These are phyloP conservation scores for Ensete ventricosum DNA, from an alignment of 176 grass and related monocot species.

Conservation along the genomic window DNA sequence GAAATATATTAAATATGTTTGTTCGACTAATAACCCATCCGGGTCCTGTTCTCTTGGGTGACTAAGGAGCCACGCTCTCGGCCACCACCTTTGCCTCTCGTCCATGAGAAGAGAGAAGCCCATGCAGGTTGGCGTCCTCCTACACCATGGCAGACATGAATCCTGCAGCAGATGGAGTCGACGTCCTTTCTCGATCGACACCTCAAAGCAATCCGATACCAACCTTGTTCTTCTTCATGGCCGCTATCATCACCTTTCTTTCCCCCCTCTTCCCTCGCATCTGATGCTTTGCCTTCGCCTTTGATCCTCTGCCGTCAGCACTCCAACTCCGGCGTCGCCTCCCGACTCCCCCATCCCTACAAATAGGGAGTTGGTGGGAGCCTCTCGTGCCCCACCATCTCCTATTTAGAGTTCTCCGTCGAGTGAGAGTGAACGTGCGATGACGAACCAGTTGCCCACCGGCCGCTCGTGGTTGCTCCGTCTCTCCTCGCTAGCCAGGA, in stretches of 20 bases:
- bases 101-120: no score
- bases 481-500: constrained; percentile 19
- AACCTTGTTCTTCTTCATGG: constrained; percentile 19
- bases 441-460: constrained; percentile 28
- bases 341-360: constrained; percentile 8
- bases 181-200: neutral
- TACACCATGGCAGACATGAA: neutral
- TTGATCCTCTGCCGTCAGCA: neutral
- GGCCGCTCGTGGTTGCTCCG: constrained; percentile 34
- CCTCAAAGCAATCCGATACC: constrained; percentile 31
- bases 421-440: neutral
- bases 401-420: neutral
- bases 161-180: neutral
- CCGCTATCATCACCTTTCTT: constrained; percentile 17
- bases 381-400: neutral
- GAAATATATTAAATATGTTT: no score
- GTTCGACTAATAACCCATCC: no score
- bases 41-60: no score
- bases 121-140: no score
- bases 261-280: constrained; percentile 11
- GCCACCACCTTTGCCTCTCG: no score
- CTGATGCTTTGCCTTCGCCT: constrained; percentile 24
- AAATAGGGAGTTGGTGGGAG: constrained; percentile 16
- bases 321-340: neutral
- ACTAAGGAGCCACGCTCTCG: no score